A percentile compares a stretch with the other conserved stretches of the same genome.
Evolutionary conservation across 2,329 filamentous ascomycete species (phyloP).

Genomic region (Nemania sp.): DNA sequence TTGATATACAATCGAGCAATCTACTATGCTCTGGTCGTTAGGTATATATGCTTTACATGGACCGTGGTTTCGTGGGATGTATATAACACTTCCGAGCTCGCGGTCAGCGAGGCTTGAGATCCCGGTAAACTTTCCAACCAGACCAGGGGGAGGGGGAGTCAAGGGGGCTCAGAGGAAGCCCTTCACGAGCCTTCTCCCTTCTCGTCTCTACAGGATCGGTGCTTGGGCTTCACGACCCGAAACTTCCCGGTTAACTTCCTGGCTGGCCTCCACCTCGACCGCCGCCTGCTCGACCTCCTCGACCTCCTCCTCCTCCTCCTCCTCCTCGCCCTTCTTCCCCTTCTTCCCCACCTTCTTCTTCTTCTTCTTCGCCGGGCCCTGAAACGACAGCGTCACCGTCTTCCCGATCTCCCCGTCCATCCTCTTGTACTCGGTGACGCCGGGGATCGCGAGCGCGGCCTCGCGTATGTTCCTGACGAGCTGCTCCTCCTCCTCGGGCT

Average conservation of each 20-base stretch:
- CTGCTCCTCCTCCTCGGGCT: conserved; percentile 61
- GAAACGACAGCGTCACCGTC: conserved; percentile 44
- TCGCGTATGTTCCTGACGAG: conserved; percentile 58
- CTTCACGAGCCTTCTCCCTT: no score
- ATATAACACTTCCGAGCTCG: background rate
- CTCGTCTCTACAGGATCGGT: no score
- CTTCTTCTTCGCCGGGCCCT: conserved; percentile 37
- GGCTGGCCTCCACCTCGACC: no score
- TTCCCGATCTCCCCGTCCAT: conserved; percentile 48
- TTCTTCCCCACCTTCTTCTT: conserved; percentile 4
- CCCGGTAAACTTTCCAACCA: no score
- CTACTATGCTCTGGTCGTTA: background rate
- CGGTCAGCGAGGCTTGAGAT: background rate
- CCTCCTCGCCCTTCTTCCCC: background rate
- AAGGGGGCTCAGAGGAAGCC: no score
- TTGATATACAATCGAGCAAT: conserved; percentile 7
- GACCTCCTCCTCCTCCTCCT: background rate
- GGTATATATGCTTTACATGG: background rate
- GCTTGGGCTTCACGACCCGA: no score
- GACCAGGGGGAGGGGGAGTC: no score
- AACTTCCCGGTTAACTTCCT: background rate
- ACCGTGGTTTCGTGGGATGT: background rate
- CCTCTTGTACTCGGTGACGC: conserved; percentile 45
- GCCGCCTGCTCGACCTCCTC: background rate
- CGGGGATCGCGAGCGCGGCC: conserved; percentile 31